A percentile compares a stretch with the other conserved stretches of the same genome.
Conservation (phyloP, 2,329 filamentous ascomycete species). For the Camptophora hylomeconis region DNA sequence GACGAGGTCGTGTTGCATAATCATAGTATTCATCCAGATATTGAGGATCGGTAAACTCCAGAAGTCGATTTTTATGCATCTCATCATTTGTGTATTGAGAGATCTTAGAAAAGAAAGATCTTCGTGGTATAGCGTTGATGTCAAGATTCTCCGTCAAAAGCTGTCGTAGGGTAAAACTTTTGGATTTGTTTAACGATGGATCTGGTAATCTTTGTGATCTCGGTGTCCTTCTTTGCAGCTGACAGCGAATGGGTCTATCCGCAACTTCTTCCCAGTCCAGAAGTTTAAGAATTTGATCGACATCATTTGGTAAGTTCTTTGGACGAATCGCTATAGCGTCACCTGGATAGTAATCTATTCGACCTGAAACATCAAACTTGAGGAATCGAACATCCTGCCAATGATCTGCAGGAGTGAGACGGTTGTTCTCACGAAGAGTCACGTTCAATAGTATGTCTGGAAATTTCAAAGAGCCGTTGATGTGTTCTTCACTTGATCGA, state of each 20-base stretch:
- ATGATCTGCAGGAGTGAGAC: slow-evolving; percentile 63
- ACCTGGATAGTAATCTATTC: slow-evolving; percentile 50
- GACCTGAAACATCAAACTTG: slow-evolving; percentile 38
- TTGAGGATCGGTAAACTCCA: slow-evolving; percentile 68
- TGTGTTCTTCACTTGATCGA: too few species aligned
- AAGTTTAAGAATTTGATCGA: slow-evolving; percentile 60
- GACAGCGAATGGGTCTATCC: slow-evolving; percentile 44
- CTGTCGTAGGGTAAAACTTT: slow-evolving; percentile 52
- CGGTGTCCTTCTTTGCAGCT: slow-evolving; percentile 5
- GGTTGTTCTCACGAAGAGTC: slow-evolving; percentile 49
- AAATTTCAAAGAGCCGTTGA: too few species aligned
- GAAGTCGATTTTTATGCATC: slow-evolving; percentile 65
- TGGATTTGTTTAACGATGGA: slow-evolving; percentile 22
- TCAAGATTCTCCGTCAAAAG: slow-evolving; percentile 76
- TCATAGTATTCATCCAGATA: slow-evolving; percentile 89
- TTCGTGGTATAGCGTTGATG: slow-evolving; percentile 75
- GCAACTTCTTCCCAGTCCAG: slow-evolving; percentile 69
- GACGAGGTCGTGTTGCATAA: slow-evolving; percentile 79
- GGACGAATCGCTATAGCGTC: slow-evolving; percentile 73
- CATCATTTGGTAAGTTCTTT: slow-evolving; percentile 73
- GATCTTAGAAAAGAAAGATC: slow-evolving; percentile 71
- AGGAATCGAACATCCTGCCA: slow-evolving; percentile 90
- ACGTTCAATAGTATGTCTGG: slow-evolving; percentile 41
- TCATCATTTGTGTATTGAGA: slow-evolving; percentile 59
- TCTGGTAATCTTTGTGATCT: slow-evolving; percentile 3